phyloP scores from a whole-genome alignment of 2,329 filamentous ascomycete genomes.

The Ophiocordyceps robertsii region DNA sequence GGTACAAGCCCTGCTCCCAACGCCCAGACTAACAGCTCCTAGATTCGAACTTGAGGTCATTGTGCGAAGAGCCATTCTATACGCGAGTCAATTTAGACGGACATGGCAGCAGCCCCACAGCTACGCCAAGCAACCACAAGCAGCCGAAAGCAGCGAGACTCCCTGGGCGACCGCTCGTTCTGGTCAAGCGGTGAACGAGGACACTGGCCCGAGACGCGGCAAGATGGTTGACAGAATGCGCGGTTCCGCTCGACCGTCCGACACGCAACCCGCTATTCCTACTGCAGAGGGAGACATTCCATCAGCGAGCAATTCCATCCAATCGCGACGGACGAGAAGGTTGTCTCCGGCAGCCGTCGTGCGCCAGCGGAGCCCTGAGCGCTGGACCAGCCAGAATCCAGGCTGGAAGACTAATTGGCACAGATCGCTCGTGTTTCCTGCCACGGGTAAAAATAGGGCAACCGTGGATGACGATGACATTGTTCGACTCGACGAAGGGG shows the following conservation, averaged over 20 bases:
- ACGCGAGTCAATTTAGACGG: no score
- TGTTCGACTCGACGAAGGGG: slow-evolving; percentile 62
- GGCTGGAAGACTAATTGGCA: slow-evolving; percentile 41
- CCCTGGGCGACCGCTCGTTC: neutral
- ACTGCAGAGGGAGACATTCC: neutral
- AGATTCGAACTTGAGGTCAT: neutral
- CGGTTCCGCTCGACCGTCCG: neutral
- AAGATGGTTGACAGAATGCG: slow-evolving; percentile 1
- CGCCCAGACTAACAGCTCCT: neutral
- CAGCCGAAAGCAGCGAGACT: neutral
- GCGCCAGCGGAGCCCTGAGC: slow-evolving; percentile 7
- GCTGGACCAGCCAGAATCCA: slow-evolving; percentile 38
- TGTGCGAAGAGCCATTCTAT: neutral
- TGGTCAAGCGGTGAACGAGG: neutral
- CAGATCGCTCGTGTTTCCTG: slow-evolving; percentile 47
- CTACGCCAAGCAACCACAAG: neutral
- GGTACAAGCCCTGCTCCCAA: neutral
- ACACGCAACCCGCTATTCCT: neutral
- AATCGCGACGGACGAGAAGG: slow-evolving; percentile 13
- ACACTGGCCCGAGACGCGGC: neutral
- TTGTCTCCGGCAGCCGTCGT: slow-evolving; percentile 5
- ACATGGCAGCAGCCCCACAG: no score
- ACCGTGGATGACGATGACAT: slow-evolving; percentile 63
- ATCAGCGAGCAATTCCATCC: slow-evolving; percentile 2
- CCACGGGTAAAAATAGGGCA: slow-evolving; percentile 43